Base-by-base conservation (phyloP, 1,139 yeast species). In the Nakaseomyces sp. region DNA sequence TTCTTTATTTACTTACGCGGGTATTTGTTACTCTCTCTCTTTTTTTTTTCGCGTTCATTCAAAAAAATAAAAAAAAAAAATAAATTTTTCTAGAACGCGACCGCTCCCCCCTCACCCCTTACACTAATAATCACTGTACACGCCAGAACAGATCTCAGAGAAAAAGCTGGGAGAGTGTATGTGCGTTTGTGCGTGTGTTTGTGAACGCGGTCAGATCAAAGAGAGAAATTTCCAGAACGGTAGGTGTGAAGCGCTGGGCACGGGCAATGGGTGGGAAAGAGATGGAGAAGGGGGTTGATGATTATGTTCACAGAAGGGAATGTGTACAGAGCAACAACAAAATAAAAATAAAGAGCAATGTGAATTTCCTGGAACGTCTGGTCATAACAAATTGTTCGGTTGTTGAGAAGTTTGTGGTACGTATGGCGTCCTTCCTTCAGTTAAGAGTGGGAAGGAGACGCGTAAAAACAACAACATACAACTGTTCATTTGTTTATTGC, bases 301-400 rank as follows among this genome's bases (percentile, higher is more conserved):
- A n/a, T n/a, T n/a, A n/a, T n/a, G n/a, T n/a, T n/a, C n/a, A n/a
- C n/a, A n/a, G n/a, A n/a, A n/a, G n/a, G n/a, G n/a, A n/a, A n/a
- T n/a, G n/a, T n/a, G n/a, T n/a, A n/a, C n/a, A n/a, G 13, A 10
- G 29, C 29, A n/a, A 5, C 7, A 10, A 30, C 5, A 16, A 15
- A 30, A 30, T 5, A 5, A 13, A 30, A 10, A 4, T 12, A 17
- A 4, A 8, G 24, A 5, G 18, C 1, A 4, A 32, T 3, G 37
- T 13, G 38, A 35, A 35, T 5, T 20, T 35, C 28, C 28, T 20
- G 38, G 38, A 35, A 35, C 28, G 38, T 35, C 38, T 35, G 38
- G 17, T 22, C 38, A 35, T 35, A 35, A 5, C n/a, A 35, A 26
- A 30, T 22, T n/a, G n/a, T n/a, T n/a, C n/a, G n/a, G n/a, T n/a